phyloP scores from a whole-genome alignment of 129 eudicot species.

The Logfia minima region DNA sequence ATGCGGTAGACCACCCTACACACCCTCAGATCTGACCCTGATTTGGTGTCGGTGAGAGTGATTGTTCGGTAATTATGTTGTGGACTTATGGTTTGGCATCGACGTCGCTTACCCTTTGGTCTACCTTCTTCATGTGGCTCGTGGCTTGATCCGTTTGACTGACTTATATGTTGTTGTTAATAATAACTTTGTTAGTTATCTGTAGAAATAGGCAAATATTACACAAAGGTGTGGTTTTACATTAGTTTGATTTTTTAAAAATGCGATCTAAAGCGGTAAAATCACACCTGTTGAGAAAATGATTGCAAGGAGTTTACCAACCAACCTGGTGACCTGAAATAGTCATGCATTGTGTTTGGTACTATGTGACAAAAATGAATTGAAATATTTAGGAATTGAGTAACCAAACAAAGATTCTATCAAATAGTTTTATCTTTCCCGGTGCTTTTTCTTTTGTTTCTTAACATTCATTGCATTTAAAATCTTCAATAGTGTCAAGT shows the following conservation, averaged over 20 bases:
- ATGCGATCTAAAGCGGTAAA: not conserved
- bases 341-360: not conserved
- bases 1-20: too few species aligned
- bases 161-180: not conserved
- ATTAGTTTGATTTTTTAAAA: not conserved
- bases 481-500: too few species aligned
- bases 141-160: constrained; percentile 32
- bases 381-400: too few species aligned
- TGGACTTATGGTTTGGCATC: constrained; percentile 59
- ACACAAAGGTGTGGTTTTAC: not conserved
- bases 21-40: too few species aligned
- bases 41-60: constrained; percentile 56
- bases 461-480: too few species aligned
- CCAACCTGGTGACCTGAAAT: not conserved
- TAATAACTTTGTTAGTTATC: not conserved
- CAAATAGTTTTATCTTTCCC: too few species aligned
- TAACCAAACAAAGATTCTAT: too few species aligned
- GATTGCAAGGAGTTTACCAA: not conserved
- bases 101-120: constrained; percentile 59
- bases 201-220: not conserved
- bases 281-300: not conserved
- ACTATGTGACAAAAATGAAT: not conserved
- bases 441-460: too few species aligned
- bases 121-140: constrained; percentile 62
- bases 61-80: constrained; percentile 68